Evolutionary conservation across 2,329 filamentous ascomycete species (phyloP).

Genomic region (Diplodia corticola): DNA sequence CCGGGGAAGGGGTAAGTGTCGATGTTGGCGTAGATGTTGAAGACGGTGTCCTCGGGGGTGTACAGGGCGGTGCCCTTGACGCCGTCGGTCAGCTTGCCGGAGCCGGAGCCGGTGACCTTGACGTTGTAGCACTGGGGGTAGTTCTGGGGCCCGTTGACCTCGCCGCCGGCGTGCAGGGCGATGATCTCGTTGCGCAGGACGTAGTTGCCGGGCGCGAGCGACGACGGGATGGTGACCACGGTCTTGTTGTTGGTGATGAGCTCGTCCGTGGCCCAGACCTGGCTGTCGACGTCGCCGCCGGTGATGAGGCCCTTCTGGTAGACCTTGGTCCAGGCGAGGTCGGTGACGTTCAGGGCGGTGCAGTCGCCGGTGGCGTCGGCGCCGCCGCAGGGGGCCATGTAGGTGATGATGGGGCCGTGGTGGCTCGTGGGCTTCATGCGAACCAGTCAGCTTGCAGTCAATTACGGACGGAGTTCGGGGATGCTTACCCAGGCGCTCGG

Average conservation of each 20-base stretch:
- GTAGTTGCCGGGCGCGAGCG: constrained; percentile 38
- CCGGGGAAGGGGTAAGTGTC: constrained; percentile 19
- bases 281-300: constrained; percentile 37
- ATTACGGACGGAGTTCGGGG: background rate
- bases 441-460: background rate
- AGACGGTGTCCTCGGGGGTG: constrained; percentile 27
- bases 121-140: constrained; percentile 41
- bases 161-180: constrained; percentile 37
- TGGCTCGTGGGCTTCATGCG: constrained; percentile 12
- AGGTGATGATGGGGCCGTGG: constrained; percentile 25
- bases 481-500: constrained; percentile 2
- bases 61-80: constrained; percentile 37
- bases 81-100: constrained; percentile 29
- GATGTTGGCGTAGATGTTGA: constrained; percentile 22
- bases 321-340: constrained; percentile 39
- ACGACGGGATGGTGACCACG: constrained; percentile 35
- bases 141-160: constrained; percentile 35
- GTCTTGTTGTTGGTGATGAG: constrained; percentile 29
- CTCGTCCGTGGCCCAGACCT: constrained; percentile 36
- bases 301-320: constrained; percentile 34
- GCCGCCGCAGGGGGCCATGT: constrained; percentile 32
- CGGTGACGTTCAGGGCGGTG: constrained; percentile 33
- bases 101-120: constrained; percentile 35
- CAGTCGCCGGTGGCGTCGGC: constrained; percentile 33
- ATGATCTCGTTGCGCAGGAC: constrained; percentile 39